Base-by-base conservation (phyloP, 805 yeast genomes). In the Suhomyces sp. region DNA sequence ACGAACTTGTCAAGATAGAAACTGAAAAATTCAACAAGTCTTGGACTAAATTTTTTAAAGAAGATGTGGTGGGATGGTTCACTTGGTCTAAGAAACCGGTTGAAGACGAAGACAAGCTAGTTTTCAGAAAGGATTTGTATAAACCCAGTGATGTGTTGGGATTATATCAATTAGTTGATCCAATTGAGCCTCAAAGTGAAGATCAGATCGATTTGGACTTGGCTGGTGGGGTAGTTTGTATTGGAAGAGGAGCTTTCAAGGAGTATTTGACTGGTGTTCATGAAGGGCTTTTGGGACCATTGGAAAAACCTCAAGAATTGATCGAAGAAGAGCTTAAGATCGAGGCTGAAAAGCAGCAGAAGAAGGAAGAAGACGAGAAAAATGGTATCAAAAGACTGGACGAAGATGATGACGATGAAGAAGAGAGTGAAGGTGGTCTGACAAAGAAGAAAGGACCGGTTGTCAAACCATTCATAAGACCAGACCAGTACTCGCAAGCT, bases 191-290 rank as follows among this genome's bases (percentile, higher is more conserved):
- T 2, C 80, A 83, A 48, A 85, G 84, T 62, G 75, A 83, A 1
- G 67, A 75, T 29, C 75, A 70, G 3, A 47, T 57, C 2, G 75
- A 76, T 29, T 78, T 82, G 2, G 64, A 65, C 12, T 61, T 76
- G 25, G 80, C 85, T 7, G 97, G 97, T 22, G 99, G 98, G 43
- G 86, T 91, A 10, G 79, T 94, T 19, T 89, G 97, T 65, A 72
- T 94, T 22, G 99, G 99, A 4, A 80, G 99, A 66, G 99, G 99
- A 52, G 93, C 97, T 0, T 94, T 82, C 67, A 93, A 93, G 67
- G 99, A 94, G 75, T 94, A 90, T 65, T 66, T 94, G 49, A 78
- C 80, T 43, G 99, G 99, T 8, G 66, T 94, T 9, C 97, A 94
- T 60, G 99, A 94, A 72, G 99, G 99, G 5, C 77, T 94, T 64